Evolutionary conservation across 768 basidiomycete genomes (phyloP), one percentile per base, ranked within the genome.

Genomic region (Tremella fuciformis): DNA sequence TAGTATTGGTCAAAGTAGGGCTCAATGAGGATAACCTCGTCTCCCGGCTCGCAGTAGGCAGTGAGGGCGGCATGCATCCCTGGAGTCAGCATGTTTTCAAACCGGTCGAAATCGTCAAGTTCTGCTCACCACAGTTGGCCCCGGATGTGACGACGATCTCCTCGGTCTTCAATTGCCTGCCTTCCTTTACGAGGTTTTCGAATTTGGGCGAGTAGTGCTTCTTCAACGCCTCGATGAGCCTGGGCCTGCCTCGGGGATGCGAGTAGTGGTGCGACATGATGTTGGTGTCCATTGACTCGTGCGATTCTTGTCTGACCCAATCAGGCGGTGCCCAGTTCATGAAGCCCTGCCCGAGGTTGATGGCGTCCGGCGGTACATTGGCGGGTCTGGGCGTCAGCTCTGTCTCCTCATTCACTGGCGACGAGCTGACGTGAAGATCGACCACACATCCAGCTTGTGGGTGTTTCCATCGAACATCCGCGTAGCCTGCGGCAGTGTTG

Each of bases 11-110:
- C 93, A 73, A 96, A 97, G 82, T 91, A 96, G 1, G 93, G 94
- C 78, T 98, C 96, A 71, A 98, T 93, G 84, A 97, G 86, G 77
- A 99, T 94, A 63, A 98, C 94, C 77, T 99, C 96, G 70, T 98
- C 96, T 2, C 88, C 94, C 38, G 84, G 82, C 61, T 97, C 87
- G 39, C 96, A 78, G 79, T 94, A 97, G 0, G 96, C 96, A 11
- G 86, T 84, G 67, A 94, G 89, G 52, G 92, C 89, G 51, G 93
- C 85, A 76, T 94, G 98, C 82, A 91, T 88, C 22, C 94, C 93
- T 91, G 42, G 6, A 22, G 16, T 46, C 7, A 46, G 22, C 42
- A 18, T n/a, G 8, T 46, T 4, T 15, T 6, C 38, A 39, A 15
- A 29, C 26, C 4, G 25, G 37, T 37, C 40, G 29, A 47, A 40